phyloP scores from a whole-genome alignment of 345 rosid species.

The Iberis pinnata region DNA sequence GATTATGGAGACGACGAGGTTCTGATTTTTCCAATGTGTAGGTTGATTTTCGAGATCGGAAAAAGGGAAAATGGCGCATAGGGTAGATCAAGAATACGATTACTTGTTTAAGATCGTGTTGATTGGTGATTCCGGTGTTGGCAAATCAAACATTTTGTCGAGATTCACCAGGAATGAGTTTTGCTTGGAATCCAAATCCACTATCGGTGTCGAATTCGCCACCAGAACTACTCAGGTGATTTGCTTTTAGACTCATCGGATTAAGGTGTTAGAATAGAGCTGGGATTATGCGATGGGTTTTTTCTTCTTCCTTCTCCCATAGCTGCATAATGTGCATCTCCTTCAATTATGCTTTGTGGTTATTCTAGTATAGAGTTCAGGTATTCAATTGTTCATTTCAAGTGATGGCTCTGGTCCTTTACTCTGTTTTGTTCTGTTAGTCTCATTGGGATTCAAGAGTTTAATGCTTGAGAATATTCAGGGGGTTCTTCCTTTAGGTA shows the following conservation, averaged over 20 bases:
- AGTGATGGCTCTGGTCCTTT: not conserved
- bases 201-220: slow-evolving; percentile 70
- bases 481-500: not conserved
- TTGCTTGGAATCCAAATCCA: slow-evolving; percentile 67
- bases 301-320: not conserved
- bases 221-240: slow-evolving; percentile 58
- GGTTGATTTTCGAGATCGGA: too few species aligned
- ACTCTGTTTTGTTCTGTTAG: too few species aligned
- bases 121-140: slow-evolving; percentile 76
- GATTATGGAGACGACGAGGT: too few species aligned
- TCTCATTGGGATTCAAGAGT: not conserved
- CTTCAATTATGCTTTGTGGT: not conserved
- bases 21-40: too few species aligned
- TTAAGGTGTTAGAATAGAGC: not conserved
- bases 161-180: slow-evolving; percentile 67
- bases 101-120: slow-evolving; percentile 69
- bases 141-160: slow-evolving; percentile 68
- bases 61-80: slow-evolving; percentile 42
- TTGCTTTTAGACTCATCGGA: not conserved
- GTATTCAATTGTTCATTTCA: not conserved
- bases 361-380: not conserved
- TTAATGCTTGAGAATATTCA: not conserved
- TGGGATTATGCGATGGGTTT: not conserved
- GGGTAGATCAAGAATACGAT: slow-evolving; percentile 63
- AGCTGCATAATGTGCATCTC: too few species aligned